Percentiles rank a stretch among this genome's conserved stretches.
phyloP scores from a whole-genome alignment of 176 grass and related monocot genomes.

The Oryza punctata region DNA sequence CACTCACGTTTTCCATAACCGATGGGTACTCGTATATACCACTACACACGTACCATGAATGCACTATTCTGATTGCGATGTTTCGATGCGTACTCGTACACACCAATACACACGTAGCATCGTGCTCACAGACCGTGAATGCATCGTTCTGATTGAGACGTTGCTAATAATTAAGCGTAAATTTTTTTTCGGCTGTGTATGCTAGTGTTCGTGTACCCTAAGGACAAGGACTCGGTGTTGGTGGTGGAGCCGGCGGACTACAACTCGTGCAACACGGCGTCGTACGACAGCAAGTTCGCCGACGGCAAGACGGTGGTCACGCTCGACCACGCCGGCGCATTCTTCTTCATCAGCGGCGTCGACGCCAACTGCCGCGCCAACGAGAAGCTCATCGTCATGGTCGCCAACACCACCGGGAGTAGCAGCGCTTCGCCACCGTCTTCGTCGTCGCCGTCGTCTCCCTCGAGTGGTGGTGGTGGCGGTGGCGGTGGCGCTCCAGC shows the following conservation, averaged over 20 bases:
- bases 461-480: not conserved
- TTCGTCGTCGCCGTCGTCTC: constrained; percentile 19
- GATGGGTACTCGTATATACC: too few species aligned
- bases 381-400: constrained; percentile 55
- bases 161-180: too few species aligned
- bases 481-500: not conserved
- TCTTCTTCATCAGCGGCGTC: constrained; percentile 75
- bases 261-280: constrained; percentile 79
- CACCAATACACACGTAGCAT: too few species aligned
- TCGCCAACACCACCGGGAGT: constrained; percentile 9
- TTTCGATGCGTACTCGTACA: too few species aligned
- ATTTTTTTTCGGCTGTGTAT: not conserved
- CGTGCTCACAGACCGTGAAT: too few species aligned
- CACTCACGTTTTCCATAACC: too few species aligned
- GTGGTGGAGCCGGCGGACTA: constrained; percentile 63
- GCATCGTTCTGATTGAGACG: not conserved
- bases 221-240: constrained; percentile 68
- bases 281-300: constrained; percentile 48
- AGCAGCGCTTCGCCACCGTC: not conserved
- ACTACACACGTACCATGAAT: too few species aligned
- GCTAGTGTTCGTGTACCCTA: constrained; percentile 71
- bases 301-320: constrained; percentile 70
- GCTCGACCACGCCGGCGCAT: constrained; percentile 43
- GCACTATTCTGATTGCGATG: too few species aligned
- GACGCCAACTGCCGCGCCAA: constrained; percentile 54